These are phyloP conservation scores for Plasmodium fragile DNA, from an alignment of 169 alveolate genomes.

Conservation along the genomic window DNA sequence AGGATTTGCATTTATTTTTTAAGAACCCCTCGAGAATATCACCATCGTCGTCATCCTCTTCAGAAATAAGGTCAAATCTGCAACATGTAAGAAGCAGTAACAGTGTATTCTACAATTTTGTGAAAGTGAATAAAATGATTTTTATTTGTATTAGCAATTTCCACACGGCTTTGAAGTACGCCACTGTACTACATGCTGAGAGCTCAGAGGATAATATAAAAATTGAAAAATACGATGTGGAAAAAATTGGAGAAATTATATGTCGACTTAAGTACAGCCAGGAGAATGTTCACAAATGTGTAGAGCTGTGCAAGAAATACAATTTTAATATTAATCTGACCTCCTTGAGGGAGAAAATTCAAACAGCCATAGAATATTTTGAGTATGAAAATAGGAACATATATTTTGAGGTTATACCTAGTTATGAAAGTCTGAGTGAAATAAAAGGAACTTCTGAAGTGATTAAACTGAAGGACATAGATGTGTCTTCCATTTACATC, in stretches of 20 bases:
- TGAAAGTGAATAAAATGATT: conserved; percentile 22
- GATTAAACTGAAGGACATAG: conserved; percentile 22
- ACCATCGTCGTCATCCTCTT: background rate
- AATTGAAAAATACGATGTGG: conserved; percentile 48
- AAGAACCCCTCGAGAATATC: background rate
- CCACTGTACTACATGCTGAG: conserved; percentile 7
- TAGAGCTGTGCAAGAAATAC: conserved; percentile 38
- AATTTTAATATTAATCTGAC: conserved; percentile 9
- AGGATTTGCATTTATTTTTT: conserved; percentile 16
- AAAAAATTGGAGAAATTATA: conserved; percentile 63
- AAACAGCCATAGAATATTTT: conserved; percentile 4
- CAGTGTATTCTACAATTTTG: conserved; percentile 49
- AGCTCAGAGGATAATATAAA: background rate
- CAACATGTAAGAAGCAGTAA: conserved; percentile 28
- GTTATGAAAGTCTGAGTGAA: conserved; percentile 19
- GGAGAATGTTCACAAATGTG: conserved; percentile 31
- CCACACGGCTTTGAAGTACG: conserved; percentile 56
- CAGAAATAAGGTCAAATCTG: conserved; percentile 8
- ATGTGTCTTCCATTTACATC: conserved; percentile 27
- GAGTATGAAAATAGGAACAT: conserved; percentile 63
- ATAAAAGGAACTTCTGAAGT: conserved; percentile 60
- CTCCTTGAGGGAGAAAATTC: conserved; percentile 33
- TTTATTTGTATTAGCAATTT: conserved; percentile 57
- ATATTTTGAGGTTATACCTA: conserved; percentile 65
- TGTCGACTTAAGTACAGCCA: conserved; percentile 48